Base-by-base conservation (phyloP, 352 stramenopile genomes). In the Phytophthora pluvialis region DNA sequence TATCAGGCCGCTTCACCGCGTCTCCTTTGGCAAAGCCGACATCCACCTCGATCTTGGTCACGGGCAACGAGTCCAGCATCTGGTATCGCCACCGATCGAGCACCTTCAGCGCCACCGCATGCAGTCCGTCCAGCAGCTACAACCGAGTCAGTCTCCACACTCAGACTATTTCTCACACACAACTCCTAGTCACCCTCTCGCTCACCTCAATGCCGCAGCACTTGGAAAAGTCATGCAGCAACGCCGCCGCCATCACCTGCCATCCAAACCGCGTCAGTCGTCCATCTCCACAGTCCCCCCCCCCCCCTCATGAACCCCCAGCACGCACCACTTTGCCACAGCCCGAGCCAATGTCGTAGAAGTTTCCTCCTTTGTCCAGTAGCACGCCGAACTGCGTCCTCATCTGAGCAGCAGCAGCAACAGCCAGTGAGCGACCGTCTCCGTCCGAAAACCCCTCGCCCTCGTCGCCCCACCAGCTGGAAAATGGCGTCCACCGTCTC, bases 281-380 rank as follows among this genome's bases (percentile, higher is more conserved):
- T 29, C 21, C 21, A 21, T 2, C 21, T 28, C 44, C 11, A 26
- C 49, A 40, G 45, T 18, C 50, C 11, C 21, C 26, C 53, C 46
- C 8, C 31, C 21, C 16, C 1, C 26, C 47, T n/a, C 21, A 21
- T 21, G 1, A 43, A 4, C 7, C 8, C 8, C 5, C 39, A 52
- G n/a, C 33, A 66, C 78, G 35, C 58, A 90, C 81, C 58, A 88
- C 81, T 90, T 90, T 90, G 59, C 81, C 81, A 47, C 81, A 90
- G 13, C 81, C 81, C 9, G 81, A 90, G 42, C 81, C 81, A 16
- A 90, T 80, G 39, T 90, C 81, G 64, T 90, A 90, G 53, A 90
- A 90, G 38, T 81, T 85, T 18, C 81, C 81, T 43, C 81, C 77
- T 54, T 78, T 78, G 45, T 90, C 81, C 45, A 90, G 66, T 45